These are phyloP conservation scores for Saccharomycopsis capsularis DNA, from an alignment of 805 yeast genomes.

Conservation along the genomic window DNA sequence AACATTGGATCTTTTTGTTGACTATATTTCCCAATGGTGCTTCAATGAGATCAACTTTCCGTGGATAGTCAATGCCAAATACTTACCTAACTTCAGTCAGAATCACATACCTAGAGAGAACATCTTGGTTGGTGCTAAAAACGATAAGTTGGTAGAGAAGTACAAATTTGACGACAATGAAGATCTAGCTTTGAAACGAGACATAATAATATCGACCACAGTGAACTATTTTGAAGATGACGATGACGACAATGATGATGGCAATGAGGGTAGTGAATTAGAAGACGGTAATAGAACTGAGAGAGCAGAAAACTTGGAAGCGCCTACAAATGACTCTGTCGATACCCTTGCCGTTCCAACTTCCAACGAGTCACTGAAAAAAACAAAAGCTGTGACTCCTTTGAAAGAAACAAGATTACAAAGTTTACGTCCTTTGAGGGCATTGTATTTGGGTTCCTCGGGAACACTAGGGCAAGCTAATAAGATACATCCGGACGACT, in stretches of 20 bases:
- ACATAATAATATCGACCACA: slow-evolving; percentile 16
- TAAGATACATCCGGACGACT: slow-evolving; percentile 81
- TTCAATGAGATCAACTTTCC: slow-evolving; percentile 36
- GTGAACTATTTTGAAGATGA: slow-evolving; percentile 14
- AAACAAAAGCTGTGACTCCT: neutral
- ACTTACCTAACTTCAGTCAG: slow-evolving; percentile 11
- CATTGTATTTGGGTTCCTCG: slow-evolving; percentile 69
- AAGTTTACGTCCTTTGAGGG: slow-evolving; percentile 42
- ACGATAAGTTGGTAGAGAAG: neutral
- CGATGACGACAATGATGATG: slow-evolving; percentile 4
- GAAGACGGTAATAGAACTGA: neutral
- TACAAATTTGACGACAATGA: slow-evolving; percentile 2
- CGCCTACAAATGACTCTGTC: neutral
- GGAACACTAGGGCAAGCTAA: slow-evolving; percentile 81
- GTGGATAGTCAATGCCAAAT: slow-evolving; percentile 20
- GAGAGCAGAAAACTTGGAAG: neutral
- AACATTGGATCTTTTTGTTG: slow-evolving; percentile 65
- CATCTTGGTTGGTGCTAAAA: slow-evolving; percentile 1
- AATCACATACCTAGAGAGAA: slow-evolving; percentile 5
- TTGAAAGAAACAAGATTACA: slow-evolving; percentile 2
- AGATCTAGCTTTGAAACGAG: slow-evolving; percentile 3
- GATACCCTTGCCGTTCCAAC: neutral
- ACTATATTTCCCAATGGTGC: slow-evolving; percentile 52
- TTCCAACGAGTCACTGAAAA: neutral
- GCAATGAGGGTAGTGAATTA: neutral